A percentile compares a stretch with the other conserved stretches of the same genome.
phyloP scores from a whole-genome alignment of 1,284 basidiomycete species.

The Trametes polyzona region DNA sequence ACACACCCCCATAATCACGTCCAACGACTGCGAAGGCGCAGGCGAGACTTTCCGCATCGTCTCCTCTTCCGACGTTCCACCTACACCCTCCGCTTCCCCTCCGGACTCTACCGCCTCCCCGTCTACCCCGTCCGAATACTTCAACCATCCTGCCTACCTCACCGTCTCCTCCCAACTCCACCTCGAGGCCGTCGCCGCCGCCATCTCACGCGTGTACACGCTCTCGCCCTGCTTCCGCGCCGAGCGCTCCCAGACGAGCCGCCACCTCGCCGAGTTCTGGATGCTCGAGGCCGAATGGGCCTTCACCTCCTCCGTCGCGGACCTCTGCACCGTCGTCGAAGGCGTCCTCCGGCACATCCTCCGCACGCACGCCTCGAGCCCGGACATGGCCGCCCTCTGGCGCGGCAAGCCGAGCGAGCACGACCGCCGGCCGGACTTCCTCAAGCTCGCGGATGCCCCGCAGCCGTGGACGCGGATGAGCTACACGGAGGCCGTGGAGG shows the following conservation, averaged over 20 bases:
- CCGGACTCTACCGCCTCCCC: constrained; percentile 23
- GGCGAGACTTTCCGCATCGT: constrained; percentile 89
- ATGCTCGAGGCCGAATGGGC: constrained; percentile 97
- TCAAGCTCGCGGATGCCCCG: constrained; percentile 39
- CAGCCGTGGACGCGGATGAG: constrained; percentile 73
- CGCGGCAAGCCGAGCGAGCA: background rate
- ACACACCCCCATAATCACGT: constrained; percentile 88
- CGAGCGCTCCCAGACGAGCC: constrained; percentile 83
- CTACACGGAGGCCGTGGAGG: constrained; percentile 78
- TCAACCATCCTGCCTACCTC: constrained; percentile 78
- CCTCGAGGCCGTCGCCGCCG: constrained; percentile 84
- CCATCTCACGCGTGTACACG: constrained; percentile 86
- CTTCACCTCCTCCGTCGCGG: constrained; percentile 53
- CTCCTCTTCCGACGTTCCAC: constrained; percentile 33
- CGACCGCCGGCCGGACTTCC: constrained; percentile 35
- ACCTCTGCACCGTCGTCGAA: constrained; percentile 78
- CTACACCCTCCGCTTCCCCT: constrained; percentile 15
- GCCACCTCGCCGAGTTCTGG: constrained; percentile 98
- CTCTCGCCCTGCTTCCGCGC: constrained; percentile 93
- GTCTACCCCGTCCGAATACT: constrained; percentile 54
- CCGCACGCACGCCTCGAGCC: constrained; percentile 15
- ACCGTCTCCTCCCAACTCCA: constrained; percentile 97
- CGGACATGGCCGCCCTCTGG: constrained; percentile 16
- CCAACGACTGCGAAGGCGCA: constrained; percentile 96
- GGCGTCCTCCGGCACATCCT: constrained; percentile 53